These are phyloP conservation scores for Physaria fendleri DNA, from an alignment of 345 rosid species.

Conservation along the genomic window DNA sequence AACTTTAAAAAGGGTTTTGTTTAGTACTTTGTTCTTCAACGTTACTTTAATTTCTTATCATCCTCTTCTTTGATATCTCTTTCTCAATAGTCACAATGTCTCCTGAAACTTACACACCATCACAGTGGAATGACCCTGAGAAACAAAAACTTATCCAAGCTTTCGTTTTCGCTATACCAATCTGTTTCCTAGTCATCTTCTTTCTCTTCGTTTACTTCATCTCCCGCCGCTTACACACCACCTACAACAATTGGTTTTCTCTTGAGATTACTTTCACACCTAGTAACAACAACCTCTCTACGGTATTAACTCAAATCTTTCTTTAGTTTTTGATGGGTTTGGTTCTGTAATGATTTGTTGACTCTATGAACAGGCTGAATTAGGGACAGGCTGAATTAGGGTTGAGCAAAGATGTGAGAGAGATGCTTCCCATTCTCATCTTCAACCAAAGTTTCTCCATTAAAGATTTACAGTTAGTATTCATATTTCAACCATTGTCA, in stretches of 20 bases:
- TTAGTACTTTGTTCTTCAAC: too few species aligned
- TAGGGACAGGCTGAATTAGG: constrained; percentile 66
- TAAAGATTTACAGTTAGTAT: constrained; percentile 58
- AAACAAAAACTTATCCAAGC: constrained; percentile 55
- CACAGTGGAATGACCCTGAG: constrained; percentile 31
- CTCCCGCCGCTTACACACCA: constrained; percentile 59
- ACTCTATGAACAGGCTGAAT: too few species aligned
- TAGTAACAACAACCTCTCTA: constrained; percentile 11
- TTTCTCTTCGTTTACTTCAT: constrained; percentile 63
- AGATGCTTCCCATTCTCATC: constrained; percentile 68
- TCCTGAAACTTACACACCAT: constrained; percentile 13
- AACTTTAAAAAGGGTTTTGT: too few species aligned
- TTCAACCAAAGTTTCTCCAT: constrained; percentile 60
- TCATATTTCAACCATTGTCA: too few species aligned
- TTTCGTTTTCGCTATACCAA: constrained; percentile 57
- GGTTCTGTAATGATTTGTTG: neutral
- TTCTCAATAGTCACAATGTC: too few species aligned
- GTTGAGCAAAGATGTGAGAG: constrained; percentile 67
- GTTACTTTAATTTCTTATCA: too few species aligned
- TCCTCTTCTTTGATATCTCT: too few species aligned
- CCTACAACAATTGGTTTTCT: constrained; percentile 56
- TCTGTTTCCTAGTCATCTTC: constrained; percentile 61
- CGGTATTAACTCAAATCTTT: neutral
- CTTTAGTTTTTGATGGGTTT: too few species aligned
- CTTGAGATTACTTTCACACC: constrained; percentile 32